Percentiles rank a stretch among this genome's conserved stretches.
phyloP scores from a whole-genome alignment of 805 yeast species.

The Wickerhamiella sorbophila region DNA sequence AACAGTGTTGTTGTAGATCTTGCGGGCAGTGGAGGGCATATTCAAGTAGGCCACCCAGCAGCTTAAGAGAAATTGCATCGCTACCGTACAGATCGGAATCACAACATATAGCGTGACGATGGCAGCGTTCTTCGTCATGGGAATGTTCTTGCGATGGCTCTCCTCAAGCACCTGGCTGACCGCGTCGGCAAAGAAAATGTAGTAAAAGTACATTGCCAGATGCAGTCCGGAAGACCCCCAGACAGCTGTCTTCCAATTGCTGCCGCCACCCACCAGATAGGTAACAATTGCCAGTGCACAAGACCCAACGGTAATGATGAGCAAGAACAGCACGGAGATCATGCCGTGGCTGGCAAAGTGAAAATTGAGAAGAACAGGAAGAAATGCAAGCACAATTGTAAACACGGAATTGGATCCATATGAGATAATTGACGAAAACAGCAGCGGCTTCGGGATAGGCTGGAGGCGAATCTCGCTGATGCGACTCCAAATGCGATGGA shows the following conservation, averaged over 20 bases:
- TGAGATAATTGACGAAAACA: conserved; percentile 16
- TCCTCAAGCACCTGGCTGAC: not conserved
- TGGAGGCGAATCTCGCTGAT: conserved; percentile 20
- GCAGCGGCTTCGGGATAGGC: conserved; percentile 17
- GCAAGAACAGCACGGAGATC: conserved; percentile 3
- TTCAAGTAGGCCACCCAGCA: conserved; percentile 13
- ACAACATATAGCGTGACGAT: conserved; percentile 3
- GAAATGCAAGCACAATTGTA: conserved; percentile 2
- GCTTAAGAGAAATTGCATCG: conserved; percentile 16
- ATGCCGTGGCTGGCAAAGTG: not conserved
- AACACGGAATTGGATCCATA: conserved; percentile 17
- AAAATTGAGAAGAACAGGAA: conserved; percentile 7
- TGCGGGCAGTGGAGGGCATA: conserved; percentile 18
- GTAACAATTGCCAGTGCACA: conserved; percentile 14
- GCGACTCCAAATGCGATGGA: conserved; percentile 22
- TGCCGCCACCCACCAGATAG: conserved; percentile 19
- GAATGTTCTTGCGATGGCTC: not conserved
- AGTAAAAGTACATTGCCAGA: not conserved
- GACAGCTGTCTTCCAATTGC: conserved; percentile 12
- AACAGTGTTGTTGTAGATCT: conserved; percentile 17
- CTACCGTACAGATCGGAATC: conserved; percentile 6
- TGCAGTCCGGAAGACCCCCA: conserved; percentile 2
- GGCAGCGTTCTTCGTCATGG: not conserved
- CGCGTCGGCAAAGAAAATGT: conserved; percentile 6
- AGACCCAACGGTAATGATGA: conserved; percentile 8